Conservation (phyloP, 73 alveolate genomes). For the Paraurostyla sp. region DNA sequence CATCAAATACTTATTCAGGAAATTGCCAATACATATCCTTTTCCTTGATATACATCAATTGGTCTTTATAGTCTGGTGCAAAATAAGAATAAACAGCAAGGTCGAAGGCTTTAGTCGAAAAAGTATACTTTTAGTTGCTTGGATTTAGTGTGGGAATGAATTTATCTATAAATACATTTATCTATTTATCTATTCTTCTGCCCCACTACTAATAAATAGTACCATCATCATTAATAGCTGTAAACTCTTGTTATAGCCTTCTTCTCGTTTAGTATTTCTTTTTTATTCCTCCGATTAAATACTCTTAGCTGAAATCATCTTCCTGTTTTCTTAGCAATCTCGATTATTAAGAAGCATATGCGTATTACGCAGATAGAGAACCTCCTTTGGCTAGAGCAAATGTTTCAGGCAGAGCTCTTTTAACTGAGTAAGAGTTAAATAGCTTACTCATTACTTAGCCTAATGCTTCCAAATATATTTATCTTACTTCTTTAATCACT, state of each 20-base stretch:
- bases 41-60: slow-evolving; percentile 39
- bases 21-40: slow-evolving; percentile 64
- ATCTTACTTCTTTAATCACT: background rate
- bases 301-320: background rate
- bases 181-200: slow-evolving; percentile 28
- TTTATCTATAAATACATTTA: slow-evolving; percentile 16
- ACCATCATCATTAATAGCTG: slow-evolving; percentile 1
- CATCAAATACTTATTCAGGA: slow-evolving; percentile 39
- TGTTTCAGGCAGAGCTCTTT: slow-evolving; percentile 18
- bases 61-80: slow-evolving; percentile 14
- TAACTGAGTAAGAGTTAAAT: background rate
- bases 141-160: slow-evolving; percentile 42
- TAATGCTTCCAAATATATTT: background rate
- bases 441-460: background rate
- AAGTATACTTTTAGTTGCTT: background rate
- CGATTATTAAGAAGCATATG: background rate
- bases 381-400: background rate
- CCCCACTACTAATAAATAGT: slow-evolving; percentile 24
- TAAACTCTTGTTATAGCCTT: background rate
- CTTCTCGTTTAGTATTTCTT: background rate
- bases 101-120: background rate
- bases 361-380: background rate
- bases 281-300: slow-evolving; percentile 7
- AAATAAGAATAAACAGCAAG: background rate
- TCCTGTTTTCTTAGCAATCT: background rate